Percentiles rank a stretch among this genome's conserved stretches.
Evolutionary conservation across 2,329 filamentous ascomycete species (phyloP).

Genomic region (Cucurbitaria berberidis): DNA sequence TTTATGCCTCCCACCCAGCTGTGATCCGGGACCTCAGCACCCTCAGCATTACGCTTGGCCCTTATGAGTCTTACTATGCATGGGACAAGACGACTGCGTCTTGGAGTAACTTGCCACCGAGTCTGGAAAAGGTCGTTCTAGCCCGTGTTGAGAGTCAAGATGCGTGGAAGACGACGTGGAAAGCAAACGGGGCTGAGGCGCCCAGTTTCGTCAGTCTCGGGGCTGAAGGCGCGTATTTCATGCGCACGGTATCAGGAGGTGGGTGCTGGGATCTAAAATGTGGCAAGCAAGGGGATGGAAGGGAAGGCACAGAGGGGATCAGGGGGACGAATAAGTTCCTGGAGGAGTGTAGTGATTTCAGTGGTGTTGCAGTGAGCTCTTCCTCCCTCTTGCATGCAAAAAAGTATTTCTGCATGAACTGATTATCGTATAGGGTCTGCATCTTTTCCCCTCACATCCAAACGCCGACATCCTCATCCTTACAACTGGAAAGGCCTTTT

Average conservation of each 20-base stretch:
- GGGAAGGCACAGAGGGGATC: slow-evolving; percentile 33
- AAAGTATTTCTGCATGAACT: too few relatives aligned
- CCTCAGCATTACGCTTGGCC: slow-evolving; percentile 36
- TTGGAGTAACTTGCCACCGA: slow-evolving; percentile 37
- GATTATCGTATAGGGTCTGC: slow-evolving; percentile 39
- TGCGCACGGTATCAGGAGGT: slow-evolving; percentile 40
- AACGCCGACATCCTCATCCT: slow-evolving; percentile 37
- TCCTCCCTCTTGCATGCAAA: not conserved
- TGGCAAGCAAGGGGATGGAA: slow-evolving; percentile 17
- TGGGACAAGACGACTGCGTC: slow-evolving; percentile 34
- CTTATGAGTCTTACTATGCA: slow-evolving; percentile 40
- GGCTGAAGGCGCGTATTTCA: slow-evolving; percentile 39
- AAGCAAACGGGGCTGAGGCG: slow-evolving; percentile 31
- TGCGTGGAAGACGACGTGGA: slow-evolving; percentile 34
- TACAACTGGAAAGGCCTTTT: slow-evolving; percentile 37
- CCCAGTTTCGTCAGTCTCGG: slow-evolving; percentile 40
- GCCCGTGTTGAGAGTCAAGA: slow-evolving; percentile 32
- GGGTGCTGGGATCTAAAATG: slow-evolving; percentile 41
- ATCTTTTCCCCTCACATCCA: slow-evolving; percentile 35
- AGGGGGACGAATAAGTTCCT: slow-evolving; percentile 37
- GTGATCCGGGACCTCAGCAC: slow-evolving; percentile 35
- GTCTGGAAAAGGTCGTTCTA: slow-evolving; percentile 35
- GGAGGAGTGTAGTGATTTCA: slow-evolving; percentile 29
- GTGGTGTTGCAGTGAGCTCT: slow-evolving; percentile 31
- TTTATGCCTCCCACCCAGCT: slow-evolving; percentile 34